Evolutionary conservation across 352 stramenopile genomes (phyloP), one percentile per base, ranked within the genome.

Genomic region (Phytophthora citrophthora): DNA sequence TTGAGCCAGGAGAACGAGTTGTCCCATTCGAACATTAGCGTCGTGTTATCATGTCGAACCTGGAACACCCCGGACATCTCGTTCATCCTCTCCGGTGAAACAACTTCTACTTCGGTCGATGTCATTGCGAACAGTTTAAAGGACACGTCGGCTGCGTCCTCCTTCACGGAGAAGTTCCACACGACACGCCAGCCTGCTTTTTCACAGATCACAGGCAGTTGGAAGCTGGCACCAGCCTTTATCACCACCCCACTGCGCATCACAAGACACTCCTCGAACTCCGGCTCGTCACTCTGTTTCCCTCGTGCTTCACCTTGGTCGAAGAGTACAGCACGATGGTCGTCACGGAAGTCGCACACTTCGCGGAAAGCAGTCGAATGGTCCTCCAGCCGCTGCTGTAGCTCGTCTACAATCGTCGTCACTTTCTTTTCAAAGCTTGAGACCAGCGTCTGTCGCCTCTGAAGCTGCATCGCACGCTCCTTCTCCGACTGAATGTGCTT

Each of bases 1-100:
- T 92, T 90, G 1, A 95, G 70, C 86, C 86, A 95, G 20, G 84
- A 93, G 51, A 93, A 95, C 31, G 81, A 72, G 48, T 95, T 95
- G 60, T 95, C 84, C 86, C 86, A 95, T 36, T 83, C 74, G 44
- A 93, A 95, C 16, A 74, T 16, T 1, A 95, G 68, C 49, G 74
- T 81, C 15, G 72, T 76, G 43, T 65, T 69, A 12, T 76, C 61
- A 0, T 74, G 49, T 4, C 65, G 55, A 5, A 87, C 77, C 4
- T 77, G 68, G 34, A 83, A 87, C 10, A 79, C 68, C 1, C 81
- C 84, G 2, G 71, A 81, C 29, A 86, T 70, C 16, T 76, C 58
- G 31, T 91, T 76, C 54, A 93, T 81, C 9, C 86, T 76, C 20
- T 86, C 66, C 0, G 72, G 62, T 1, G 64, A 40, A 15, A 93